phyloP scores from a whole-genome alignment of 495 filamentous ascomycete genomes.

The Parathielavia hyrcaniae region DNA sequence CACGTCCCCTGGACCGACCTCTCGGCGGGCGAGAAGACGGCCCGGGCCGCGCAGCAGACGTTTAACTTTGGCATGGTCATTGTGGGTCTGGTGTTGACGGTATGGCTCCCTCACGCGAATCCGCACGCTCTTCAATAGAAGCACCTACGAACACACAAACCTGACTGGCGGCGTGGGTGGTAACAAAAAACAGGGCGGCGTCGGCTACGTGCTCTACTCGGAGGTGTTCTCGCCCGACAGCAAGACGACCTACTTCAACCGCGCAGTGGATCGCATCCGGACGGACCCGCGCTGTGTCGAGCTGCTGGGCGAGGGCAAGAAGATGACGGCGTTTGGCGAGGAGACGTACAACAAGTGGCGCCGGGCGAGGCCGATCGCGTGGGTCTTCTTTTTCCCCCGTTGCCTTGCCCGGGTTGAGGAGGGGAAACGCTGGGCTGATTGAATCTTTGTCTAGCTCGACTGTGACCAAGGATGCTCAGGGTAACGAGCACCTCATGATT shows the following conservation, averaged over 20 bases:
- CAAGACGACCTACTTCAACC: constrained; percentile 82
- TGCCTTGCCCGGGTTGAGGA: background rate
- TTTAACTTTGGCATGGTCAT: constrained; percentile 78
- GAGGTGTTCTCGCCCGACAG: constrained; percentile 86
- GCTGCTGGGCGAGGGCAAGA: constrained; percentile 66
- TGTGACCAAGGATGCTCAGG: constrained; percentile 60
- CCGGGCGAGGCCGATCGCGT: constrained; percentile 78
- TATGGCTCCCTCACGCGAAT: constrained; percentile 31
- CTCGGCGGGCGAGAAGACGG: constrained; percentile 67
- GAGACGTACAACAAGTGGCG: constrained; percentile 77
- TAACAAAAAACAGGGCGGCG: constrained; percentile 58
- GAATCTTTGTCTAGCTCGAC: constrained; percentile 46
- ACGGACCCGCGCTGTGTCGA: constrained; percentile 60
- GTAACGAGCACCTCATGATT: constrained; percentile 77
- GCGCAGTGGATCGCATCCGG: constrained; percentile 72
- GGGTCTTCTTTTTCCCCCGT: too few species aligned
- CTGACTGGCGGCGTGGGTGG: background rate
- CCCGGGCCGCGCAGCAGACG: constrained; percentile 80
- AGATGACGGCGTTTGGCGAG: constrained; percentile 81
- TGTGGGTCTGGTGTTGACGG: constrained; percentile 68
- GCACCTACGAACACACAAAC: background rate
- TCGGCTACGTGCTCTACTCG: constrained; percentile 69
- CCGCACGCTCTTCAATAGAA: too few species aligned
- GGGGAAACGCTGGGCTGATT: constrained; percentile 15
- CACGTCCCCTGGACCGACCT: constrained; percentile 73